Evolutionary conservation across 2,329 filamentous ascomycete genomes (phyloP), one percentile per base, ranked within the genome.

Genomic region (Penicillium expansum): DNA sequence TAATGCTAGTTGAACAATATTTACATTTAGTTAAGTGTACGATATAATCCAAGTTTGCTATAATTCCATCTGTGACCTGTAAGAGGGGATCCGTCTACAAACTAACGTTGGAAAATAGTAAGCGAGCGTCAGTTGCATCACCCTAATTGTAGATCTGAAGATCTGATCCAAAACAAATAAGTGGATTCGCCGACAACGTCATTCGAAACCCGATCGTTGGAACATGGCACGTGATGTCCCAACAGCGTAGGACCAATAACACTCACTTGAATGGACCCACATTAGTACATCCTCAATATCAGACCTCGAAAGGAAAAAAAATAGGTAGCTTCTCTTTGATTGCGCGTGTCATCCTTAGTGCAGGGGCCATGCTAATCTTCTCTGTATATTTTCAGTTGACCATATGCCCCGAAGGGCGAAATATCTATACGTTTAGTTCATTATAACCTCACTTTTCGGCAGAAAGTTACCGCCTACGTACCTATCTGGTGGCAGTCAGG

Each of bases 321-420:
- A 83, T 78, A 80, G 80, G 80, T 82, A 83, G 85, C 82, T 84
- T 87, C 86, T 88, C 86, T 89, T 88, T 88, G 85, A 85, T 86
- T 84, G 81, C 87, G 86, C 86, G 87, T 92, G 89, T 92, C 90
- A 93, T 92, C 90, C 90, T 93, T 93, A 92, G 89, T 85, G 83
- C 83, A 86, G 83, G 83, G 86, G 86, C 86, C 86, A 89, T 89
- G 86, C 87, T 89, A 89, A 87, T 87, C 83, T 87, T 87, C 84
- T 87, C 84, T 87, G 82, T 86, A 84, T 84, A 81, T 81, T 83
- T 84, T 82, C 81, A 84, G 80, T 82, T 84, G 82, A 84, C 82
- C 80, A 83, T 81, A 82, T 82, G 77, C 61, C 74, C 76, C 75
- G 70, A 76, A 78, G 74, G 76, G 73, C 69, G 43, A 47, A 16